Evolutionary conservation across 345 rosid species (phyloP).

Genomic region (Barbarea vulgaris): DNA sequence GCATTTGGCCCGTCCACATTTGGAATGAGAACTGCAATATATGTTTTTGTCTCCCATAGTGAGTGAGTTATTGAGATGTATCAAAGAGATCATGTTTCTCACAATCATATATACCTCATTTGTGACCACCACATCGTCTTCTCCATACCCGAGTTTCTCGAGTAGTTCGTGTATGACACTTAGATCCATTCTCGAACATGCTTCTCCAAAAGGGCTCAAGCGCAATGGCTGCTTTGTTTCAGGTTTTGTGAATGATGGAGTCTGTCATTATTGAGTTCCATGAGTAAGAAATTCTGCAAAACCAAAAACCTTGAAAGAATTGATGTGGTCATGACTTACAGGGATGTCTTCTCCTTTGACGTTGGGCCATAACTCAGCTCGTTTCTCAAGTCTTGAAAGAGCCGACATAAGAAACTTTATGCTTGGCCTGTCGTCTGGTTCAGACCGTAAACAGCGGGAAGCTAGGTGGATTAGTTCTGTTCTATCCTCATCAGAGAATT

Average conservation of each 20-base stretch:
- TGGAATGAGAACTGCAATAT: conserved; percentile 83
- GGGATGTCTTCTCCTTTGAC: conserved; percentile 29
- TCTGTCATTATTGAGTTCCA: conserved; percentile 47
- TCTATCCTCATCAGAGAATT: conserved; percentile 94
- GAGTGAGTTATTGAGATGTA: not conserved
- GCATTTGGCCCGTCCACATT: conserved; percentile 97
- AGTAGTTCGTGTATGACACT: conserved; percentile 85
- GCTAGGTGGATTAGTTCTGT: conserved; percentile 83
- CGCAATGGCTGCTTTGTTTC: conserved; percentile 52
- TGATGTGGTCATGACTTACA: conserved; percentile 30
- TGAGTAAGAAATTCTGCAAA: conserved; percentile 2
- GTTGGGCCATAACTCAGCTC: conserved; percentile 62
- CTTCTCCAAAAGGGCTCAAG: conserved; percentile 81
- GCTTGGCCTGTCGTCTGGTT: conserved; percentile 96
- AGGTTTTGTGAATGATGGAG: conserved; percentile 56
- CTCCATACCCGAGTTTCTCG: conserved; percentile 87
- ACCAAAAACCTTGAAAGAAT: conserved; percentile 3
- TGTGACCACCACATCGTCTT: conserved; percentile 84
- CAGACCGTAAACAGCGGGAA: conserved; percentile 84
- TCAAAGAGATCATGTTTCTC: conserved; percentile 4
- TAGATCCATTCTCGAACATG: conserved; percentile 83
- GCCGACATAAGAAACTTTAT: conserved; percentile 78
- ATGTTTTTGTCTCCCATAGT: not conserved
- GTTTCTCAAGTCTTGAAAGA: conserved; percentile 80
- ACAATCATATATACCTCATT: conserved; percentile 62